Conservation (phyloP, 352 stramenopile species). For the Salisapilia sapeloensis region DNA sequence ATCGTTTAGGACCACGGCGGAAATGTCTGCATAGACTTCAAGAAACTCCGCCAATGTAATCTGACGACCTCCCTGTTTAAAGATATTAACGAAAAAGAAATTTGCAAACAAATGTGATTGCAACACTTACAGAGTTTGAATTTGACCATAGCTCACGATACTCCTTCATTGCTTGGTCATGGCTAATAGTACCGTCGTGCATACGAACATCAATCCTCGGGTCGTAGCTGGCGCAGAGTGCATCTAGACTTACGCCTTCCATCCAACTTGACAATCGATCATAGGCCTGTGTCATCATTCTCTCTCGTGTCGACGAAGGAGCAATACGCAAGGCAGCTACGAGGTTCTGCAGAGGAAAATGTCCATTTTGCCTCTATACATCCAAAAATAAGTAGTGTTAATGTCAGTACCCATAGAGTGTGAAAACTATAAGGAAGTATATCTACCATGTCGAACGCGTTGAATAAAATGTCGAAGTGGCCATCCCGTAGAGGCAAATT, state of each 20-base stretch:
- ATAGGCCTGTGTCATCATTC: conserved; percentile 22
- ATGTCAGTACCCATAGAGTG: too few relatives aligned
- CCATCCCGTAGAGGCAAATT: conserved; percentile 45
- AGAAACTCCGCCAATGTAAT: conserved; percentile 38
- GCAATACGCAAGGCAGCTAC: conserved; percentile 21
- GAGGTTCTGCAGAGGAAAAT: conserved; percentile 27
- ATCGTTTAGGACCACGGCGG: conserved; percentile 33
- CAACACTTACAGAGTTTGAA: conserved; percentile 5
- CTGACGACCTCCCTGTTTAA: conserved; percentile 4
- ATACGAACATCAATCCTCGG: conserved; percentile 41
- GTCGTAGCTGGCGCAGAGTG: conserved; percentile 29
- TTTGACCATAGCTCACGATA: conserved; percentile 31
- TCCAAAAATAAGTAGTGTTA: too few relatives aligned
- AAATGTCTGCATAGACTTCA: conserved; percentile 59
- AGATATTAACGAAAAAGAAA: conserved; percentile 1
- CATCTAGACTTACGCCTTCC: conserved; percentile 21
- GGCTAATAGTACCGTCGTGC: conserved; percentile 12
- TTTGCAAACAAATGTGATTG: neutral
- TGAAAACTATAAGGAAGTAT: too few relatives aligned
- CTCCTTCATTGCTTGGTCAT: conserved; percentile 12
- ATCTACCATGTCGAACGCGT: conserved; percentile 40
- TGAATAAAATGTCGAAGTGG: conserved; percentile 54
- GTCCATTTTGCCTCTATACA: conserved; percentile 17
- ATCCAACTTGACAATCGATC: conserved; percentile 13
- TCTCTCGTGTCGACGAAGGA: conserved; percentile 12